These are phyloP conservation scores for Taphrina pruni DNA, from an alignment of 1,139 yeast genomes.

Conservation along the genomic window DNA sequence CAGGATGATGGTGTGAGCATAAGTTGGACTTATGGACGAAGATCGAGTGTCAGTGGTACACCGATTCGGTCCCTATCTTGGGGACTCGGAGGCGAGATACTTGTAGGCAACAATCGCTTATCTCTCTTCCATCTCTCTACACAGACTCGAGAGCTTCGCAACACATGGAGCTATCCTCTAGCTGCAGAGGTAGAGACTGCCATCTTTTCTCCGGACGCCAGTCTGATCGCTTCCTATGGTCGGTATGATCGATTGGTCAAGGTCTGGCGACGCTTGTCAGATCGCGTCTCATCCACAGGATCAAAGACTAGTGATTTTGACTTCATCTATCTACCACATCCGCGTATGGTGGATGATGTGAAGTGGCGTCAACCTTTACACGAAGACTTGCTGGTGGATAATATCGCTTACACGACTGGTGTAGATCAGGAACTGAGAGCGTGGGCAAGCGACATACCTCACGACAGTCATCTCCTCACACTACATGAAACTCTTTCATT, in stretches of 20 bases:
- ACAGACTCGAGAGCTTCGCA: slow-evolving; percentile 55
- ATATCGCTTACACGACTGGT: slow-evolving; percentile 66
- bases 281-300: slow-evolving; percentile 66
- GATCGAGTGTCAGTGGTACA: slow-evolving; percentile 50
- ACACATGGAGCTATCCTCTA: slow-evolving; percentile 62
- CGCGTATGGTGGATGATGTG: slow-evolving; percentile 61
- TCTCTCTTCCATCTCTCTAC: slow-evolving; percentile 63
- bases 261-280: slow-evolving; percentile 63
- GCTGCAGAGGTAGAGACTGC: slow-evolving; percentile 46
- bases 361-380: slow-evolving; percentile 59
- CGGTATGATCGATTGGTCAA: slow-evolving; percentile 70
- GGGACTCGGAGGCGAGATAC: slow-evolving; percentile 69
- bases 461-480: slow-evolving; percentile 46
- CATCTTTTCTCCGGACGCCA: slow-evolving; percentile 64
- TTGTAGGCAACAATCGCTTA: slow-evolving; percentile 64
- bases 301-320: slow-evolving; percentile 72
- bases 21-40: slow-evolving; percentile 56
- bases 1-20: slow-evolving; percentile 1
- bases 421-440: slow-evolving; percentile 64
- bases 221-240: slow-evolving; percentile 68
- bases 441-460: slow-evolving; percentile 71
- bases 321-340: slow-evolving; percentile 70
- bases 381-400: slow-evolving; percentile 48
- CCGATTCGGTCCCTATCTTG: slow-evolving; percentile 65
- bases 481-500: slow-evolving; percentile 47